Conservation (phyloP, 2,329 filamentous ascomycete genomes). For the Chaetomiaceae sp. region DNA sequence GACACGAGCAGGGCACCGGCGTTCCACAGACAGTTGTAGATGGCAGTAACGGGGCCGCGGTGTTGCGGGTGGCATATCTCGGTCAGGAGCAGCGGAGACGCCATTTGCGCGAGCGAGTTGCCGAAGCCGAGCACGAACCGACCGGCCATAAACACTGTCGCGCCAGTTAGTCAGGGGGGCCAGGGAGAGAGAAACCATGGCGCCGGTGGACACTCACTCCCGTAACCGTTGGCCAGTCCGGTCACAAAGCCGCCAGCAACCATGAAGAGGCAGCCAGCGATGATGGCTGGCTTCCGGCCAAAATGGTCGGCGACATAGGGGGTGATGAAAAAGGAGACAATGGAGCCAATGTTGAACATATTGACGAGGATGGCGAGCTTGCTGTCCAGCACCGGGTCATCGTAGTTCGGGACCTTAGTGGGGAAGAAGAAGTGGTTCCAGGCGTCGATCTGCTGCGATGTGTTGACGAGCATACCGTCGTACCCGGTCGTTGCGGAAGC, state of each 20-base stretch:
- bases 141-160: conserved; percentile 50
- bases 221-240: conserved; percentile 38
- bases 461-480: conserved; percentile 56
- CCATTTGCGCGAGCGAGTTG: conserved; percentile 57
- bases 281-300: conserved; percentile 40
- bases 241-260: conserved; percentile 38
- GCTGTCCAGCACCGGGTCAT: conserved; percentile 26
- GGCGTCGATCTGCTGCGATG: conserved; percentile 49
- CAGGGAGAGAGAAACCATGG: neutral
- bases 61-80: conserved; percentile 65
- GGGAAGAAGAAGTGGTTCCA: conserved; percentile 48
- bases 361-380: conserved; percentile 45
- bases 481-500: conserved; percentile 58
- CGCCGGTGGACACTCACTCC: conserved; percentile 30
- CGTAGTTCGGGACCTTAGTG: conserved; percentile 25
- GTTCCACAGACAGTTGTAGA: conserved; percentile 66
- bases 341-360: conserved; percentile 47
- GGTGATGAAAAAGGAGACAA: conserved; percentile 41
- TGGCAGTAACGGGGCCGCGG: conserved; percentile 56
- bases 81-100: conserved; percentile 56
- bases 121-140: conserved; percentile 63
- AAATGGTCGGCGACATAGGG: conserved; percentile 40
- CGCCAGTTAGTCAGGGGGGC: conserved; percentile 6
- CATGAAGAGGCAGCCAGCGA: conserved; percentile 41
- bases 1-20: conserved; percentile 43